Evolutionary conservation across 768 basidiomycete species (phyloP).

Genomic region (Megacollybia marginata): DNA sequence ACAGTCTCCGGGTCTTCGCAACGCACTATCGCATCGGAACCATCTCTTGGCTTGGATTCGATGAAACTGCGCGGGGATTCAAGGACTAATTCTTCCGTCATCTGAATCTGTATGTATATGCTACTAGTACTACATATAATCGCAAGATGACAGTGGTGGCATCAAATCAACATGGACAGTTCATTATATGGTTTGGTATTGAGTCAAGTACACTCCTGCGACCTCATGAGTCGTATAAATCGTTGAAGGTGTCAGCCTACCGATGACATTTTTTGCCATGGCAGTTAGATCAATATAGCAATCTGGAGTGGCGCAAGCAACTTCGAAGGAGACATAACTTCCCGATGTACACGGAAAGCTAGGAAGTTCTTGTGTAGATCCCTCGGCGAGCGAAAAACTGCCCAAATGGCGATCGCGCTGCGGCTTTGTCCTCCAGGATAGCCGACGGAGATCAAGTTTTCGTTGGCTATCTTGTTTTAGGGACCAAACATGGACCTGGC

Average conservation of each 20-base stretch:
- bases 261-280: background rate
- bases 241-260: background rate
- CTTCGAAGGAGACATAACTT: background rate
- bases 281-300: background rate
- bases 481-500: background rate
- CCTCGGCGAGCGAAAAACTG: background rate
- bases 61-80: no score
- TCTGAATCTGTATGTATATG: no score
- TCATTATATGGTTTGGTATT: background rate
- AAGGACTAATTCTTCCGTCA: no score
- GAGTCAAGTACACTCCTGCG: background rate
- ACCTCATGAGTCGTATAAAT: background rate
- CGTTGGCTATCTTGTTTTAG: background rate
- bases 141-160: no score
- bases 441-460: background rate
- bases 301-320: background rate
- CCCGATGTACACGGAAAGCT: background rate
- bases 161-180: no score
- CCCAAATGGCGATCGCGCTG: background rate
- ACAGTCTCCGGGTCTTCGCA: no score
- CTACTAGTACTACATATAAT: no score
- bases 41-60: no score
- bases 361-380: background rate
- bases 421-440: background rate
- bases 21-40: no score